Base-by-base conservation (phyloP, 1,284 basidiomycete species). In the Porogramme epimiltina region DNA sequence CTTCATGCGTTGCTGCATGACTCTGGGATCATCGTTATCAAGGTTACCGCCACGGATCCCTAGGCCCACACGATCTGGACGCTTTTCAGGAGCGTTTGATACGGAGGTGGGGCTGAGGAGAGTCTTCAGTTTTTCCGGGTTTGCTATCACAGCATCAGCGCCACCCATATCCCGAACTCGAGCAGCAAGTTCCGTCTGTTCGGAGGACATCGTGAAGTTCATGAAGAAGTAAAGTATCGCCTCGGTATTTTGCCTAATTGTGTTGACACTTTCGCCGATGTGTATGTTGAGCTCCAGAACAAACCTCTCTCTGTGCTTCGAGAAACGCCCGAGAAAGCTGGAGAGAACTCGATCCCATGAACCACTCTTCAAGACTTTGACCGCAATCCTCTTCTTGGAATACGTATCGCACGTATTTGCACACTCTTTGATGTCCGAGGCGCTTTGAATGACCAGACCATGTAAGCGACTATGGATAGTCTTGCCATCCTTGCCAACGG, bases 321-420 rank as follows among this genome's bases (percentile, higher is more conserved):
- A 56, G 57, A 78, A 78, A 4, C 53, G 60, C 3, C 57, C 49
- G 19, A 68, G 62, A 49, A 66, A 75, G 11, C 52, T 62, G 4
- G 68, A 64, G 11, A 79, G 64, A 2, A 63, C 64, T 11, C 42
- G 26, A 38, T 77, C 71, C 67, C 75, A 79, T 33, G 65, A 53
- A 23, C 69, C 62, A 24, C 70, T 63, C 39, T 71, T 70, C 42
- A 77, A 49, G 2, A 73, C 65, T 45, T 73, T 76, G 1, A 72
- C 71, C 61, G 68, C 42, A 2, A 64, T 56, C 8, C 53, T 54
- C 51, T 66, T 70, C 59, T 67, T 69, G 2, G 58, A 47, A 46
- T 69, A 72, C 0, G 64, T 60, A 41, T 72, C 70, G 54, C 69
- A 71, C 1, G 58, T 50, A 39, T 67, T 70, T 2, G 62, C 68